phyloP scores from a whole-genome alignment of 768 basidiomycete species.

The Lactarius akahatsu region DNA sequence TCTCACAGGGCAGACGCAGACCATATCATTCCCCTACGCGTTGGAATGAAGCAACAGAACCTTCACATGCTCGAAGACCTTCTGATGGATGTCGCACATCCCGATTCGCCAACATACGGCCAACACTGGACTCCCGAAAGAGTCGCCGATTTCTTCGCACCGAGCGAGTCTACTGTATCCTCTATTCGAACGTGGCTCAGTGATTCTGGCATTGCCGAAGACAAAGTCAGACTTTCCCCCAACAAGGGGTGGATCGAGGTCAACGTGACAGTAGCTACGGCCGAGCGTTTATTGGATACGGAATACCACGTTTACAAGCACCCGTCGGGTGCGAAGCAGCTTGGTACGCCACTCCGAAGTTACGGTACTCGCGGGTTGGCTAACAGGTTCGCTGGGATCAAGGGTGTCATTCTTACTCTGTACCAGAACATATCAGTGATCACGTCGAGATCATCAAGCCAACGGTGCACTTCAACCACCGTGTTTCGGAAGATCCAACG shows the following conservation, averaged over 20 bases:
- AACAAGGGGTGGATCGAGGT: slow-evolving; percentile 44
- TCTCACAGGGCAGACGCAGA: slow-evolving; percentile 36
- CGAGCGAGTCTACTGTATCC: slow-evolving; percentile 38
- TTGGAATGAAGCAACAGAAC: slow-evolving; percentile 46
- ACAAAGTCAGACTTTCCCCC: slow-evolving; percentile 37
- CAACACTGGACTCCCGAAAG: slow-evolving; percentile 44
- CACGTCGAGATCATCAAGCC: slow-evolving; percentile 47
- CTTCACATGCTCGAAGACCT: slow-evolving; percentile 42
- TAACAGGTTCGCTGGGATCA: too few relatives aligned
- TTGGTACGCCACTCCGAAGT: slow-evolving; percentile 33
- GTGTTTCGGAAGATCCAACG: neutral
- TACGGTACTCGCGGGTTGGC: neutral
- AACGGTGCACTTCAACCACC: slow-evolving; percentile 43
- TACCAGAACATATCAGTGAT: slow-evolving; percentile 39
- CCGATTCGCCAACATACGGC: slow-evolving; percentile 46
- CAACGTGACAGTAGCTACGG: slow-evolving; percentile 43
- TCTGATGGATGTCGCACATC: slow-evolving; percentile 45
- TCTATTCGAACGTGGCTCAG: slow-evolving; percentile 44
- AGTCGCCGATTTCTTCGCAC: slow-evolving; percentile 44
- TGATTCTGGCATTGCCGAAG: slow-evolving; percentile 38
- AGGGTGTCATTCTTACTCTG: slow-evolving; percentile 42
- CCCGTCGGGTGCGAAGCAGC: slow-evolving; percentile 38
- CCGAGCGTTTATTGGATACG: slow-evolving; percentile 44
- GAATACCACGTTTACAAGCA: slow-evolving; percentile 45
- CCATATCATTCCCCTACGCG: slow-evolving; percentile 43